phyloP scores from a whole-genome alignment of 257 asterid genomes.

The Knoxia roxburghii region DNA sequence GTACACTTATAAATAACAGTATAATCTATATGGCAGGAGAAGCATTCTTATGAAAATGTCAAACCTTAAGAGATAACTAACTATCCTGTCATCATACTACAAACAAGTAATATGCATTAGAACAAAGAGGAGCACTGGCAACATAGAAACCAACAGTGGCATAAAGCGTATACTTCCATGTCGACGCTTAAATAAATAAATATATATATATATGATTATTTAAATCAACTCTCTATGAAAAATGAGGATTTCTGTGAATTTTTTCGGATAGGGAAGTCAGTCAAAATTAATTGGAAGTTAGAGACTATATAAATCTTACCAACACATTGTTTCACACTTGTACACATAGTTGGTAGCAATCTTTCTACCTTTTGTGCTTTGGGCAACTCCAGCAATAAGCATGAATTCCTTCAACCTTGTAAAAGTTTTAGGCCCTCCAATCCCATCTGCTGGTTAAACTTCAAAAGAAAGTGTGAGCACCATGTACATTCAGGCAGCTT shows the following conservation, averaged over 20 bases:
- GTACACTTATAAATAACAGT: background rate
- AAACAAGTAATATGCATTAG: background rate
- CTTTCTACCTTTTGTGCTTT: constrained; percentile 7
- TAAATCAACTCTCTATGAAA: background rate
- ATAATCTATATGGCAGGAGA: background rate
- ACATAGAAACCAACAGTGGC: too few species aligned
- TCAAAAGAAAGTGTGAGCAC: background rate
- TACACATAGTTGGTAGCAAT: constrained; percentile 1
- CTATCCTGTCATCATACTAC: background rate
- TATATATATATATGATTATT: too few species aligned
- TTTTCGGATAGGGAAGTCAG: background rate
- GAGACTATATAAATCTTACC: too few species aligned
- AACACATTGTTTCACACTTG: too few species aligned
- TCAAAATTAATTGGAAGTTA: too few species aligned
- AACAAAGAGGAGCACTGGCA: too few species aligned
- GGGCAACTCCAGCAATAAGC: constrained; percentile 1
- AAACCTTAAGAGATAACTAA: background rate
- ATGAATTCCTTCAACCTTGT: background rate
- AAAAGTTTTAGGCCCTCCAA: background rate
- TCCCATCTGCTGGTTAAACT: background rate
- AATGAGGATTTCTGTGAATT: background rate
- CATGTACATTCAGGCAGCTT: constrained; percentile 11
- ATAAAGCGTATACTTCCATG: too few species aligned
- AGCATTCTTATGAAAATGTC: background rate
- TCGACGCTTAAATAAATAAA: too few species aligned